These are phyloP conservation scores for Cyclotella baltica DNA, from an alignment of 108 stramenopile species.

Conservation along the genomic window DNA sequence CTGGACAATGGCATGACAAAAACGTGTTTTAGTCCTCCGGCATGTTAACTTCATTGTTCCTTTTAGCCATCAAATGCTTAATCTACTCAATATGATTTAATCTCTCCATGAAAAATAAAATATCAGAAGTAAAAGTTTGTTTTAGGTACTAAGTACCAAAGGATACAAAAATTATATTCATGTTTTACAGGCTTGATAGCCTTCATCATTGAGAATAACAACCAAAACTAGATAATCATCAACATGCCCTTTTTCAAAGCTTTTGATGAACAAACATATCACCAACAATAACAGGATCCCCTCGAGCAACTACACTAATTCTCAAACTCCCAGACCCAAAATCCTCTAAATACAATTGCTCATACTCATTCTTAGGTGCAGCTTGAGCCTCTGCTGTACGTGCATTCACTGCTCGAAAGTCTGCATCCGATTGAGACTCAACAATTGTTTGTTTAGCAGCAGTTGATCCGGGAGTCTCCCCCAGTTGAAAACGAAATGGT, in stretches of 20 bases:
- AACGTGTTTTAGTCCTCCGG: too few species aligned
- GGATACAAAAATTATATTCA: too few species aligned
- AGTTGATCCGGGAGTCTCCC: constrained; percentile 27
- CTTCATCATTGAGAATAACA: too few species aligned
- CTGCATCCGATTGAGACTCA: constrained; percentile 73
- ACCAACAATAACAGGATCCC: constrained; percentile 85
- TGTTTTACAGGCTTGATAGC: too few species aligned
- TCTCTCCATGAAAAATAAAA: too few species aligned
- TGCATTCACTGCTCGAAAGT: constrained; percentile 75
- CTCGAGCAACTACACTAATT: constrained; percentile 60
- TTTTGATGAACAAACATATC: constrained; percentile 75
- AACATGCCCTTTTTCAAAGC: constrained; percentile 20
- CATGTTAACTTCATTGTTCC: too few species aligned
- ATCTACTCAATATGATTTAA: too few species aligned
- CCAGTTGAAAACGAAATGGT: constrained; percentile 78
- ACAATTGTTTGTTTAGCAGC: constrained; percentile 58
- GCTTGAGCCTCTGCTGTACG: constrained; percentile 60
- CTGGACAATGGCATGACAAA: too few species aligned
- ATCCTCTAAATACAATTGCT: constrained; percentile 74
- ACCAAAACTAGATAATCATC: too few species aligned
- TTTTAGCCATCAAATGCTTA: too few species aligned
- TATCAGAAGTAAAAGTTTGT: too few species aligned
- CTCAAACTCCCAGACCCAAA: constrained; percentile 63
- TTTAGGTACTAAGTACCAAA: too few species aligned
- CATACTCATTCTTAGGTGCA: constrained; percentile 70